These are phyloP conservation scores for Diplodia sapinea DNA, from an alignment of 2,329 filamentous ascomycete genomes.

Conservation along the genomic window DNA sequence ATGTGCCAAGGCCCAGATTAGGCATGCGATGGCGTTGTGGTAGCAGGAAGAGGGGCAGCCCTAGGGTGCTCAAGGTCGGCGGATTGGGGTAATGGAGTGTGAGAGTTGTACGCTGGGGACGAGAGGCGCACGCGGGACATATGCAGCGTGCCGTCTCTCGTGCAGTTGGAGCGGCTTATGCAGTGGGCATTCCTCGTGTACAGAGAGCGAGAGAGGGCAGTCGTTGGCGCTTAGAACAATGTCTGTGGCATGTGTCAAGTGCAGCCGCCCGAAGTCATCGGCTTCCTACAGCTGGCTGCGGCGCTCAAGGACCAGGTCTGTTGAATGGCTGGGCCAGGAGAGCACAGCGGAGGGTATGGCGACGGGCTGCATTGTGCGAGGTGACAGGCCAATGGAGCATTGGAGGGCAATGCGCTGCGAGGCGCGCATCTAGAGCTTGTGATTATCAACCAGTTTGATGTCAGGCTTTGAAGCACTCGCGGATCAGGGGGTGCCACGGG, in stretches of 20 bases:
- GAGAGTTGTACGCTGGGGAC: conserved; percentile 6
- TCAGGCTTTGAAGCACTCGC: background rate
- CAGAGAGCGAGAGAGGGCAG: background rate
- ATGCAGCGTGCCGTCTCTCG: conserved; percentile 23
- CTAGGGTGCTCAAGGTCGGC: too few relatives aligned
- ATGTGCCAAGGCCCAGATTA: conserved; percentile 25
- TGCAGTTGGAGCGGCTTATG: background rate
- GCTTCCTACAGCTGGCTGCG: background rate
- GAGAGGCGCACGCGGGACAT: conserved; percentile 6
- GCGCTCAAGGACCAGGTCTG: background rate
- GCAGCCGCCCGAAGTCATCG: conserved; percentile 8
- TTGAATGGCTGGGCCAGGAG: background rate
- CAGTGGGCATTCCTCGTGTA: background rate
- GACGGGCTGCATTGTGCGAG: conserved; percentile 1
- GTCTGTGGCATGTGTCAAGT: conserved; percentile 16
- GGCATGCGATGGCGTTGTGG: conserved; percentile 14
- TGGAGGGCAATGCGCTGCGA: background rate
- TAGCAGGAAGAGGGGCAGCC: too few relatives aligned
- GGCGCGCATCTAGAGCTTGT: background rate
- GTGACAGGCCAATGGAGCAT: conserved; percentile 10
- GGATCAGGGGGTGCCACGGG: background rate
- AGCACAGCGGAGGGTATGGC: too few relatives aligned
- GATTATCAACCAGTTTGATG: background rate
- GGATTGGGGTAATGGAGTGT: too few relatives aligned
- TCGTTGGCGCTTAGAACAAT: conserved; percentile 11